These are phyloP conservation scores for Hyphopichia fennica DNA, from an alignment of 1,139 yeast species.

Conservation along the genomic window DNA sequence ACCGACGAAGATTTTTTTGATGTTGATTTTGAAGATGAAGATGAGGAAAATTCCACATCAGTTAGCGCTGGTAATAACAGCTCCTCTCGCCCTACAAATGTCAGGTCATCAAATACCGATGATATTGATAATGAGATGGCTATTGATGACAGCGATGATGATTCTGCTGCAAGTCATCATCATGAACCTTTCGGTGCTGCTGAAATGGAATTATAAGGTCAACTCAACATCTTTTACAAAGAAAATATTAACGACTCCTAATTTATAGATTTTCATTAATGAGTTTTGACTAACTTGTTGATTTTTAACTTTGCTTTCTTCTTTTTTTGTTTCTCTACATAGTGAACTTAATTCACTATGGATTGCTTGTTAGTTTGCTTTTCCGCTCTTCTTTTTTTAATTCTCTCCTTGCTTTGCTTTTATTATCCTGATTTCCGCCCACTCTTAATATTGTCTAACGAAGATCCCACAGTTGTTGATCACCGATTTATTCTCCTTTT, in stretches of 20 bases:
- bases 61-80: constrained; percentile 7
- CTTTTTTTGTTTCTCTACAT: neutral
- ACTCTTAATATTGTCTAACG: neutral
- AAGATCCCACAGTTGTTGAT: neutral
- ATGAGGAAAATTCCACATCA: constrained; percentile 45
- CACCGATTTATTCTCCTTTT: neutral
- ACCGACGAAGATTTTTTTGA: constrained; percentile 94
- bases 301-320: neutral
- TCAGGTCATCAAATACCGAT: constrained; percentile 11
- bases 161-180: constrained; percentile 15
- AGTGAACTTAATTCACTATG: neutral
- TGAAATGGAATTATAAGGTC: constrained; percentile 60
- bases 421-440: neutral
- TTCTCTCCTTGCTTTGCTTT: neutral
- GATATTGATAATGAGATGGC: constrained; percentile 35
- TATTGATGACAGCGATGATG: constrained; percentile 43
- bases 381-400: neutral
- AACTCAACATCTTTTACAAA: neutral
- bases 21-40: constrained; percentile 94
- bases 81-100: constrained; percentile 1
- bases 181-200: constrained; percentile 65
- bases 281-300: neutral
- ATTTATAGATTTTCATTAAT: neutral
- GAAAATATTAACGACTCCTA: neutral
- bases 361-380: neutral